phyloP scores from a whole-genome alignment of 2,329 filamentous ascomycete species.

The Aureobasidium sp. region DNA sequence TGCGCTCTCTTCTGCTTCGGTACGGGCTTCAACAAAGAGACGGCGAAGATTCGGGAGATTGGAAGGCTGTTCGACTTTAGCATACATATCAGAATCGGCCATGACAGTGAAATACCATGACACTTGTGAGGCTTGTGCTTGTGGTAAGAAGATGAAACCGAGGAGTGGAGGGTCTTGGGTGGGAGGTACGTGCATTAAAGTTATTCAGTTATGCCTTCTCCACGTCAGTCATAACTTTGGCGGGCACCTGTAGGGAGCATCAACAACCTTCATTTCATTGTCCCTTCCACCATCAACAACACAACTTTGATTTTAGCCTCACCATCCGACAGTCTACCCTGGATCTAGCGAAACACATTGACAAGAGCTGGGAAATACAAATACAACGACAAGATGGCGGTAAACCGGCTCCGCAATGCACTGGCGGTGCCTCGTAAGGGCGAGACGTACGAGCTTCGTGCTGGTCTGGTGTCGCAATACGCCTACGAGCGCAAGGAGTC shows the following conservation, averaged over 20 bases:
- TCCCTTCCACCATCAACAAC: background rate
- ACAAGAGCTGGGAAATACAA: slow-evolving; percentile 1
- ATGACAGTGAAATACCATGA: background rate
- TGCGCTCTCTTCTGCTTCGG: slow-evolving; percentile 86
- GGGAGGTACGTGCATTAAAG: background rate
- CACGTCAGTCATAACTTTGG: slow-evolving; percentile 6
- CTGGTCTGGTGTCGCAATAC: slow-evolving; percentile 95
- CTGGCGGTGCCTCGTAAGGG: slow-evolving; percentile 91
- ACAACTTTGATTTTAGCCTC: background rate
- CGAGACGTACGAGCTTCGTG: slow-evolving; percentile 94
- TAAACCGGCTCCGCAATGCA: slow-evolving; percentile 90
- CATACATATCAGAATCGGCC: background rate
- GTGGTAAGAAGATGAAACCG: background rate
- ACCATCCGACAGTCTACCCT: background rate
- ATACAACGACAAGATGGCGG: slow-evolving; percentile 57
- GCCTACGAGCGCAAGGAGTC: slow-evolving; percentile 97
- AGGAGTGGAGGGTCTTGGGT: background rate
- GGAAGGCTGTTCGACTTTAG: slow-evolving; percentile 42
- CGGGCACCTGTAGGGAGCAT: background rate
- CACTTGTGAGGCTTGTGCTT: background rate
- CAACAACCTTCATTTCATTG: slow-evolving; percentile 9
- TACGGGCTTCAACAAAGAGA: slow-evolving; percentile 88
- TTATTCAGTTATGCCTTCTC: slow-evolving; percentile 4
- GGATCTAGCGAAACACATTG: background rate
- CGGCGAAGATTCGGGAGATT: slow-evolving; percentile 90